Percentiles rank a stretch among this genome's conserved stretches.
Evolutionary conservation across 2,329 filamentous ascomycete genomes (phyloP).

Genomic region (Fusarium sp.): DNA sequence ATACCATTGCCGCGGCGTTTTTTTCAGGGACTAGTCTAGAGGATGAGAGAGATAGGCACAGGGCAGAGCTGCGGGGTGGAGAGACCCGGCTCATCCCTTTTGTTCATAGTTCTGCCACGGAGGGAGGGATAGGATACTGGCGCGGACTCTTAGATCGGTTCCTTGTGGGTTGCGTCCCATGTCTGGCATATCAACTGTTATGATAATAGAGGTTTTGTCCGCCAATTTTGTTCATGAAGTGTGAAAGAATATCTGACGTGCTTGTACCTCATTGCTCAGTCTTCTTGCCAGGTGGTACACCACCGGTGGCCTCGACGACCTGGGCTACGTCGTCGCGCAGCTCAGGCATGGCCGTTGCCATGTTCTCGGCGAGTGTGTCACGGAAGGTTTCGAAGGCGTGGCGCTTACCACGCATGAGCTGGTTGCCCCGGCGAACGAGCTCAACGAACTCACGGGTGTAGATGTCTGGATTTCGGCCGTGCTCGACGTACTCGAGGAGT

Average conservation of each 20-base stretch:
- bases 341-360: conserved; percentile 70
- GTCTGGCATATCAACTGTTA: conserved; percentile 28
- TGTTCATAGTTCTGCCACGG: conserved; percentile 5
- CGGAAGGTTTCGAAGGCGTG: conserved; percentile 70
- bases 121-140: conserved; percentile 14
- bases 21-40: conserved; percentile 39
- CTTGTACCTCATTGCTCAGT: conserved; percentile 6
- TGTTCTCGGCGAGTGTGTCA: conserved; percentile 71
- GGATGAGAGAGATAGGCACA: conserved; percentile 21
- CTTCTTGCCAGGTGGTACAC: conserved; percentile 31
- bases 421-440: conserved; percentile 73
- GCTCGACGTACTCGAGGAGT: conserved; percentile 76
- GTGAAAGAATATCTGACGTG: neutral
- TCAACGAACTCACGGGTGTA: conserved; percentile 81
- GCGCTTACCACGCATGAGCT: conserved; percentile 74
- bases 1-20: conserved; percentile 48
- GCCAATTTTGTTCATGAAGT: neutral
- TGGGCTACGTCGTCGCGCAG: conserved; percentile 63
- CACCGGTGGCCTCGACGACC: conserved; percentile 62
- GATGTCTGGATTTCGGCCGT: conserved; percentile 78
- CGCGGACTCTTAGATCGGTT: conserved; percentile 31
- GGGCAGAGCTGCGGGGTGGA: conserved; percentile 4
- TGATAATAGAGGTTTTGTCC: conserved; percentile 37
- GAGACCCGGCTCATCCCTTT: conserved; percentile 14
- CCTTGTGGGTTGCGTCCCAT: conserved; percentile 24